Base-by-base conservation (phyloP, 768 basidiomycete genomes). In the Kockovaella imperatae region DNA sequence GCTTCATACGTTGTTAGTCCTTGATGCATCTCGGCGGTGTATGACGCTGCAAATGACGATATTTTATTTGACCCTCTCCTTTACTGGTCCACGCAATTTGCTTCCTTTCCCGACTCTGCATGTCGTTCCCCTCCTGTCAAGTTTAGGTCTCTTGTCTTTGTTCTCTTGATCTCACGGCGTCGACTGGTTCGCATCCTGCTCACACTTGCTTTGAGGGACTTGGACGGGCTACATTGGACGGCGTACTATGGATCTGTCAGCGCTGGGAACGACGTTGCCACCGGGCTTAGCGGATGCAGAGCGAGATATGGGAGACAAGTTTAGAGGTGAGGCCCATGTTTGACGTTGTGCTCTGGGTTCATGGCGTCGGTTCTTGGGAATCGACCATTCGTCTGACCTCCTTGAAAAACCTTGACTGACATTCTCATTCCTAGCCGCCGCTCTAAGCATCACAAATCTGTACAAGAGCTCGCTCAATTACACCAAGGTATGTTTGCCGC, bases 251-350 rank as follows among this genome's bases (percentile, higher is more conserved):
- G 64, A 67, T 34, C 52, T 67, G 14, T 67, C 64, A 1, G 55
- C 52, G 6, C 50, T 67, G 17, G 49, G 50, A 5, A 47, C 52
- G n/a, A 61, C 59, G 3, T 32, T 67, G 29, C 64, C 64, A 14
- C 56, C 59, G 5, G 64, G 59, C 6, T 29, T 63, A 46, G 64
- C 64, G n/a, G 60, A 66, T 47, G 61, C 61, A 8, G 64, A 67
- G 46, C 39, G 62, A 29, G 64, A 67, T 30, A 59, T 67, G 59
- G 64, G 64, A 14, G 62, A 67, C 29, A 59, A 61, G 49, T 67
- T 67, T 46, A 67, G 64, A 54, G 64, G 64, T 67, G 31, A 50
- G 62, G 13, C 26, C 11, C 4, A 18, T 11, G 23, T 23, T 10
- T 31, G 13, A 3, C 34, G 47, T 36, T 14, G 44, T 25, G 15